These are phyloP conservation scores for Musa itinerans DNA, from an alignment of 176 grass and related monocot species.

Conservation along the genomic window DNA sequence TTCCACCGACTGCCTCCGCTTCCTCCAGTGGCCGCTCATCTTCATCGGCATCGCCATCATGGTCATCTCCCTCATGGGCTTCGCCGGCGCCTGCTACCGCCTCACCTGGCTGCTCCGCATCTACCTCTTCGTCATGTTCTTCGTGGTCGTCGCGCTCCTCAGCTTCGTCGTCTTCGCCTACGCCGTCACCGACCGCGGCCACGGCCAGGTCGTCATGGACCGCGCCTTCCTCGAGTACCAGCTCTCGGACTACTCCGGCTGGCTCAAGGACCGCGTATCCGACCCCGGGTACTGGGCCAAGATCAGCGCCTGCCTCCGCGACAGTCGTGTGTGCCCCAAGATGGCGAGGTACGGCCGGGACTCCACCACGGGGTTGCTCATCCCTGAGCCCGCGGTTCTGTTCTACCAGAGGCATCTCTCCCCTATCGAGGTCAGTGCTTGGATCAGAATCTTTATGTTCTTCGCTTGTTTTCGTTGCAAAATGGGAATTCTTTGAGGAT, in stretches of 20 bases:
- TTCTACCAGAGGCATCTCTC: slow-evolving; percentile 71
- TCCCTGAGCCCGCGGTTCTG: slow-evolving; percentile 25
- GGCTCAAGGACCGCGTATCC: slow-evolving; percentile 57
- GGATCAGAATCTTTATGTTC: background rate
- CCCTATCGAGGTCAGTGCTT: slow-evolving; percentile 50
- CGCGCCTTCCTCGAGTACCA: slow-evolving; percentile 76
- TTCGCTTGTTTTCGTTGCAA: background rate
- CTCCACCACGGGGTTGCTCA: slow-evolving; percentile 48
- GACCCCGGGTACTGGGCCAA: slow-evolving; percentile 65
- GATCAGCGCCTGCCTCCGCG: slow-evolving; percentile 61
- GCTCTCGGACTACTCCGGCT: slow-evolving; percentile 71
- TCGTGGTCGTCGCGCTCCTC: slow-evolving; percentile 74
- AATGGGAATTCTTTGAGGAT: background rate
- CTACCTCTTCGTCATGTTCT: slow-evolving; percentile 99
- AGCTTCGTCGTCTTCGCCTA: slow-evolving; percentile 97
- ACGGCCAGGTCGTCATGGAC: slow-evolving; percentile 73
- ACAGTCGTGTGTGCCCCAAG: slow-evolving; percentile 38
- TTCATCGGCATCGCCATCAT: slow-evolving; percentile 58
- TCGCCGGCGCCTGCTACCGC: slow-evolving; percentile 87
- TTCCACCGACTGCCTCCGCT: slow-evolving; percentile 83
- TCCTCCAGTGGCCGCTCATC: slow-evolving; percentile 98
- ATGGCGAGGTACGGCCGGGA: slow-evolving; percentile 35
- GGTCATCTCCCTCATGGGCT: slow-evolving; percentile 74
- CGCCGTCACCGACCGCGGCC: slow-evolving; percentile 84
- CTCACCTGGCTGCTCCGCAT: slow-evolving; percentile 75